Evolutionary conservation across 2,329 filamentous ascomycete genomes (phyloP).

Genomic region (Hypoxylon sp.): DNA sequence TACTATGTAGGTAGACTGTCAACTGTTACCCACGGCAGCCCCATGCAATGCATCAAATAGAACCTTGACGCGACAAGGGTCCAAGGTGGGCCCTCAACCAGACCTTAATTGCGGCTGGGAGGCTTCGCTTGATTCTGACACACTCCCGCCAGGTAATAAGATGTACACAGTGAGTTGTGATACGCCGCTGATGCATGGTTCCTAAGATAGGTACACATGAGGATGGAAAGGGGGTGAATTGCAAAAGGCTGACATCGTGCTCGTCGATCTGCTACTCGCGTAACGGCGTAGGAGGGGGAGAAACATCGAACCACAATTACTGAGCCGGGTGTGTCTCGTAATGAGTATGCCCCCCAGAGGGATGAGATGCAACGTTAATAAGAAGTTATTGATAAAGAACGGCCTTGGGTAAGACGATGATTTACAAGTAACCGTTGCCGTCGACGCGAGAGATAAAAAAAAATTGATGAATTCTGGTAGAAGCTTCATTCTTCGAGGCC

Average conservation of each 20-base stretch:
- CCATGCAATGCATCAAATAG: conserved; percentile 36
- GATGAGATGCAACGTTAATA: conserved; percentile 17
- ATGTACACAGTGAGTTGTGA: conserved; percentile 2
- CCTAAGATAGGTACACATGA: conserved; percentile 21
- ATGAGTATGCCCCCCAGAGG: conserved; percentile 12
- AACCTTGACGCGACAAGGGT: conserved; percentile 30
- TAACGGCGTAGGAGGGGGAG: conserved; percentile 8
- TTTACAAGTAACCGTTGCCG: neutral
- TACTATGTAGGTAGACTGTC: conserved; percentile 3
- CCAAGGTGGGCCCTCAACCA: conserved; percentile 18
- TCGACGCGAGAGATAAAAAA: neutral
- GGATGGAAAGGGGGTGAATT: neutral
- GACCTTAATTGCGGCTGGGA: conserved; percentile 21
- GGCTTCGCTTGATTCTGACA: conserved; percentile 34
- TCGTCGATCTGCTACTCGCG: conserved; percentile 5
- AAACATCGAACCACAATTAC: conserved; percentile 18
- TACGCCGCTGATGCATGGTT: conserved; percentile 24
- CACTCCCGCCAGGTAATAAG: conserved; percentile 5
- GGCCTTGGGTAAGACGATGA: neutral
- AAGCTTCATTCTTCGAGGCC: conserved; percentile 8
- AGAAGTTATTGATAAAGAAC: conserved; percentile 13
- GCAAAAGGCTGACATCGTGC: conserved; percentile 3
- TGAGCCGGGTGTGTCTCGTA: conserved; percentile 3
- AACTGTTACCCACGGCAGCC: conserved; percentile 13
- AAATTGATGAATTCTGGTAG: conserved; percentile 25